Base-by-base conservation (phyloP, 805 yeast species). In the Ogataea methylovora region DNA sequence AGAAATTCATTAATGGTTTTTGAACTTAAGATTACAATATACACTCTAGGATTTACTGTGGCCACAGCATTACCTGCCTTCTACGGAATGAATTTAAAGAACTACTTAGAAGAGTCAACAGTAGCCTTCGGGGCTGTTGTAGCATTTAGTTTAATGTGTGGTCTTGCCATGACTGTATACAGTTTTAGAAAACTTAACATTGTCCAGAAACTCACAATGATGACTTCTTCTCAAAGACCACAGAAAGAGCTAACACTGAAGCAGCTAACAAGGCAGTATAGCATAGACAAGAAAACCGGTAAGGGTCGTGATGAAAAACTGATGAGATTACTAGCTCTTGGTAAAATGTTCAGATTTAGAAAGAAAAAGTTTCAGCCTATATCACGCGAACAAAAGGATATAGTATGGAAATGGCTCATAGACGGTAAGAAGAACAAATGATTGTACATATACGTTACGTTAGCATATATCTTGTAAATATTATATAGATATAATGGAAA, bases 1-100 rank as follows among this genome's bases (percentile, higher is more conserved):
- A 75, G 97, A 61, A 88, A 88, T 58, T 76, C 94, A 3, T 63
- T 88, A 41, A 85, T 88, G 94, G 68, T 88, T 37, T 77, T 82
- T 45, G 95, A 88, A 49, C 62, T 88, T 42, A 81, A 84, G 47
- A 76, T 87, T 12, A 76, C 94, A 0, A 81, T 88, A 18, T 84
- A 84, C 42, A 85, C 96, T 0, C 56, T 88, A 24, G 94, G 95
- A 0, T 73, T 84, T 49, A 83, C 95, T 0, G 81, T 84, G 16
- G 95, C 94, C 2, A 81, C 95, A 1, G 61, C 84, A 15, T 47
- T 85, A 1, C 95, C 96, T 2, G 94, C 94, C 7, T 79, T 87
- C 46, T 88, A 84, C 49, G 95, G 95, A 23, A 84, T 84, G 94
- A 84, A 84, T 49, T 60, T 84, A 47, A 79, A 79, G 42, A 84